Evolutionary conservation across 805 yeast genomes (phyloP), one percentile per base, ranked within the genome.

Genomic region (Ogataea siamensis): DNA sequence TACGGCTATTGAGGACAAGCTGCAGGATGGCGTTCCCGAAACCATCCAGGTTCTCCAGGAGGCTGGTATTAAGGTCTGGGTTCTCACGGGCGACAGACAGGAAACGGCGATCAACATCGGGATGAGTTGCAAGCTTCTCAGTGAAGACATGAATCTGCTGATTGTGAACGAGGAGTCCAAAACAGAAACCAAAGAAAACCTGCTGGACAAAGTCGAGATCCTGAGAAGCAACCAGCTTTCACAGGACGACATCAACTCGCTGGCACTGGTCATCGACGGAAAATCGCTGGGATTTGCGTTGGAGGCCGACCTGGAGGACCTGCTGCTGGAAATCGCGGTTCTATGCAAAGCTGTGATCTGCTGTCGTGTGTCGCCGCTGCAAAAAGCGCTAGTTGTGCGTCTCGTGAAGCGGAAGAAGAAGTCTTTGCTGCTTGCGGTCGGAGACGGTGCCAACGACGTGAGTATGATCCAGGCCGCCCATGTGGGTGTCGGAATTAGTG

Each of bases 381-480:
- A 93, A 55, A 93, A 93, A 58, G 99, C 99, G 0, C 66, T 93
- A 37, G 99, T 93, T 12, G 99, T 93, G 16, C 87, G 87, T 55
- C 76, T 93, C 75, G 98, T 91, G 14, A 93, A 93, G 58, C 69
- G 86, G 34, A 83, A 87, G 64, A 73, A 75, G 55, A 80, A 83
- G 32, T 77, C 95, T 2, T 62, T 85, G 28, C 62, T 94, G 28
- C 68, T 93, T 43, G 98, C 99, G 1, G 83, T 93, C 56, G 99
- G 99, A 29, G 99, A 93, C 64, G 99, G 99, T 56, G 99, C 99
- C 3, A 93, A 93, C 57, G 99, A 93, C 66, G 99, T 93, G 27
- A 83, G 95, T 24, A 93, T 93, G 99, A 93, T 93, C 49, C 99
- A 93, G 63, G 98, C 99, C 11, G 99, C 99, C 0, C 98, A 93